Conservation (phyloP, 805 yeast genomes). For the Candida hungchunana region DNA sequence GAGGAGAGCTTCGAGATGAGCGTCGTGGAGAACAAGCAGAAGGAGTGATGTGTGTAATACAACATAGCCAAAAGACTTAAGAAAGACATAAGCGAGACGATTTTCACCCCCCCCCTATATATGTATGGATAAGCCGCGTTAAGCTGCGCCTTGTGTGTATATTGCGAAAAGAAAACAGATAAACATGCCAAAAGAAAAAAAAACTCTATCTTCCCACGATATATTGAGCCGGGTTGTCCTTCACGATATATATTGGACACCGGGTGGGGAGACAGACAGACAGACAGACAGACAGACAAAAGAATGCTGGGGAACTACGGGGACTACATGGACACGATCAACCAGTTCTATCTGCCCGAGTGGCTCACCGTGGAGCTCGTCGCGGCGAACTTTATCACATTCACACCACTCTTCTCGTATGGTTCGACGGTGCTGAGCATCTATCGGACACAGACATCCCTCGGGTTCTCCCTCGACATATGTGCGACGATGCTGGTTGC, state of each 20-base stretch:
- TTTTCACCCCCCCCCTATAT: too few relatives aligned
- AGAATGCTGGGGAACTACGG: slow-evolving; percentile 4
- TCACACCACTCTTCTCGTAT: slow-evolving; percentile 83
- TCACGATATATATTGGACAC: too few relatives aligned
- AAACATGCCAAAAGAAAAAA: background rate
- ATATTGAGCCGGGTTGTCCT: too few relatives aligned
- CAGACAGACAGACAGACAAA: background rate
- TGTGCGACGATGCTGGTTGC: slow-evolving; percentile 89
- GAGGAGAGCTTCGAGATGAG: too few relatives aligned
- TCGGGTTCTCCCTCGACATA: slow-evolving; percentile 87
- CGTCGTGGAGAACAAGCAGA: too few relatives aligned
- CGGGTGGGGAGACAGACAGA: too few relatives aligned
- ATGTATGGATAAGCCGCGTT: too few relatives aligned
- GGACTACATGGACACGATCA: slow-evolving; percentile 30
- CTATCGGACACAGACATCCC: slow-evolving; percentile 54
- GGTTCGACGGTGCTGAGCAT: slow-evolving; percentile 78
- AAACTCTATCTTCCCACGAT: background rate
- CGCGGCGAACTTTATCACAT: slow-evolving; percentile 62
- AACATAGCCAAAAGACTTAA: too few relatives aligned
- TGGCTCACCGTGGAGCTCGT: slow-evolving; percentile 52
- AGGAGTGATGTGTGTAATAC: too few relatives aligned
- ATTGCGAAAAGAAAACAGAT: too few relatives aligned
- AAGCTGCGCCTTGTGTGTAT: too few relatives aligned
- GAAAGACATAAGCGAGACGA: too few relatives aligned
- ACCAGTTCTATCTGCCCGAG: slow-evolving; percentile 44